Conservation (phyloP, 305 asterid genomes). For the Fraxinus ornus region DNA sequence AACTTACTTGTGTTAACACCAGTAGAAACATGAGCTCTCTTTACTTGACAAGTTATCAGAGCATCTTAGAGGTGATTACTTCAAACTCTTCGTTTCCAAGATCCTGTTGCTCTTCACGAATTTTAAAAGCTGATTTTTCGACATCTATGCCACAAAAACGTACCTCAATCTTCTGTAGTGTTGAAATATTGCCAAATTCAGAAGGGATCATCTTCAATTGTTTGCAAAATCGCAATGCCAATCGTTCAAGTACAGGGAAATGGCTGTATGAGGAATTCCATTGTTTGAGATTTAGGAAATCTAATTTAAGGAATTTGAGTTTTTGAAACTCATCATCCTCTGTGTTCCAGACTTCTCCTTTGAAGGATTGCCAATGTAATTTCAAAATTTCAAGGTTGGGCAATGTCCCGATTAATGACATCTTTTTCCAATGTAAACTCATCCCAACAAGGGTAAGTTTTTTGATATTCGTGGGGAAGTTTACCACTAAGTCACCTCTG, state of each 20-base stretch:
- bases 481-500: not conserved
- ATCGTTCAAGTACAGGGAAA: not conserved
- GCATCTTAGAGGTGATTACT: not conserved
- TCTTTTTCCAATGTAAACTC: constrained; percentile 6
- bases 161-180: constrained; percentile 19
- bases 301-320: constrained; percentile 16
- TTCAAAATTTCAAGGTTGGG: constrained; percentile 26
- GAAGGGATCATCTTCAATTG: constrained; percentile 17
- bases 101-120: constrained; percentile 3
- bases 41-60: too few species aligned
- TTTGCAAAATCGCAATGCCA: not conserved
- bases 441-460: constrained; percentile 3
- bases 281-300: not conserved
- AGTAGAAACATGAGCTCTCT: not conserved
- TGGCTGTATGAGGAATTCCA: not conserved
- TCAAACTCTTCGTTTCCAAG: constrained; percentile 15
- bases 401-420: constrained; percentile 17
- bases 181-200: not conserved
- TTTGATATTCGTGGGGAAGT: constrained; percentile 12
- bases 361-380: constrained; percentile 3
- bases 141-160: not conserved
- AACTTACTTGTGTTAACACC: not conserved
- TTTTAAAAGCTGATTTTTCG: not conserved
- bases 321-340: constrained; percentile 10
- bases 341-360: constrained; percentile 18